These are phyloP conservation scores for Tolypocladium cylindrosporum DNA, from an alignment of 2,329 filamentous ascomycete genomes.

Conservation along the genomic window DNA sequence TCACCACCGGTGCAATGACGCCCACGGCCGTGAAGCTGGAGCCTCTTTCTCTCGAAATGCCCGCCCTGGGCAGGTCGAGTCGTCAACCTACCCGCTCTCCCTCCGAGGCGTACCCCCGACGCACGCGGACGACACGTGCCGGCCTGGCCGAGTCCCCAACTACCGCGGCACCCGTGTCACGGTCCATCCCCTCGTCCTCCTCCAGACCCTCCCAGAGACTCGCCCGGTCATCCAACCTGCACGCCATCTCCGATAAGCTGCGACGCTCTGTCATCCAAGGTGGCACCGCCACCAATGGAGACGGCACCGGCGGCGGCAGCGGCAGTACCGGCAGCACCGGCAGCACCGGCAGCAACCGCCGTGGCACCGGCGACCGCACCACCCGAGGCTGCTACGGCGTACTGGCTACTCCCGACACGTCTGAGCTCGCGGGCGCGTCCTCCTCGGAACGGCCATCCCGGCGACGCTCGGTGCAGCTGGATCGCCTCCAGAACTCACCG, in stretches of 20 bases:
- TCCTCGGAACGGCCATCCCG: slow-evolving; percentile 25
- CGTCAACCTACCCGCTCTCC: slow-evolving; percentile 23
- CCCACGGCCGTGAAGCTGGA: slow-evolving; percentile 17
- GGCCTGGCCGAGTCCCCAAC: slow-evolving; percentile 19
- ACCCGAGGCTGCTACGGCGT: slow-evolving; percentile 19
- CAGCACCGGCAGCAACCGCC: slow-evolving; percentile 8
- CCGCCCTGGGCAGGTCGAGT: slow-evolving; percentile 14
- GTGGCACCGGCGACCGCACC: slow-evolving; percentile 13
- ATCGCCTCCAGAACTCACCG: slow-evolving; percentile 30
- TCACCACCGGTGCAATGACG: slow-evolving; percentile 12
- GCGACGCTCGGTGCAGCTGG: slow-evolving; percentile 29
- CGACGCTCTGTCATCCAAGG: slow-evolving; percentile 21
- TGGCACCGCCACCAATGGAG: slow-evolving; percentile 2
- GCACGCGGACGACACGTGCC: slow-evolving; percentile 17
- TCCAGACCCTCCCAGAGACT: slow-evolving; percentile 10
- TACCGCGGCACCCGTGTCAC: not conserved
- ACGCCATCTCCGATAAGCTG: slow-evolving; percentile 23
- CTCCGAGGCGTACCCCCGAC: slow-evolving; percentile 20
- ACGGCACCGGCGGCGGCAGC: not conserved
- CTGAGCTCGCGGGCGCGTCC: slow-evolving; percentile 27
- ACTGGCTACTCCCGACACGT: slow-evolving; percentile 49
- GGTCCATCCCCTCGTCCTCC: not conserved
- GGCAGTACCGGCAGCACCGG: not conserved
- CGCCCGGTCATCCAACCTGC: slow-evolving; percentile 17
- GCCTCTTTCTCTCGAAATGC: slow-evolving; percentile 12